These are phyloP conservation scores for Plectosphaerella cucumerina DNA, from an alignment of 2,329 filamentous ascomycete species.

Conservation along the genomic window DNA sequence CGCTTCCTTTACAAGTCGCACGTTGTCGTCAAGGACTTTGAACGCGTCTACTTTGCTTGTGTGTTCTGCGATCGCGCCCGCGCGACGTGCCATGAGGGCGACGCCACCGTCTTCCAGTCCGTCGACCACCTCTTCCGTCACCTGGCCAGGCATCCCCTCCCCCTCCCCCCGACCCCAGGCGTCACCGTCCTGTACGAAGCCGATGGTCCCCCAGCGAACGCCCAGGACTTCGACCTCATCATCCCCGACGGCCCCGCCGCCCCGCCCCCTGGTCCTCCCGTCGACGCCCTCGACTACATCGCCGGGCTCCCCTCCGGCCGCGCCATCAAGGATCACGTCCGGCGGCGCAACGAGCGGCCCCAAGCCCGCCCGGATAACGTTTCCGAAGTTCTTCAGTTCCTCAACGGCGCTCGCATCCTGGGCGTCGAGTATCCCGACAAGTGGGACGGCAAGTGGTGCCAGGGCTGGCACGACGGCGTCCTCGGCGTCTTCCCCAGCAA, in stretches of 20 bases:
- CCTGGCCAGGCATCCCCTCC: conserved; percentile 33
- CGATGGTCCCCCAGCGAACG: conserved; percentile 21
- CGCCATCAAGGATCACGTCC: conserved; percentile 28
- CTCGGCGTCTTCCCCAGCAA: conserved; percentile 23
- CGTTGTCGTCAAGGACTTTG: conserved; percentile 22
- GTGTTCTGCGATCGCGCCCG: conserved; percentile 31
- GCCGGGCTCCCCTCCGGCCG: conserved; percentile 25
- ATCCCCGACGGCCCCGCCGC: conserved; percentile 26
- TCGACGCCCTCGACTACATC: conserved; percentile 18
- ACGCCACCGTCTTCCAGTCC: conserved; percentile 35
- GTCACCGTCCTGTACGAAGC: conserved; percentile 31
- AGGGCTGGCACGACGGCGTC: conserved; percentile 27
- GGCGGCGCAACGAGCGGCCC: conserved; percentile 26
- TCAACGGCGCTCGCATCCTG: conserved; percentile 24
- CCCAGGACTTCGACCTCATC: conserved; percentile 30
- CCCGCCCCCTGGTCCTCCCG: conserved; percentile 13
- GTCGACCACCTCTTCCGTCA: conserved; percentile 33
- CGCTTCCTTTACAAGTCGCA: conserved; percentile 40
- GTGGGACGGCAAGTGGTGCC: conserved; percentile 29
- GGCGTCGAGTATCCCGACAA: conserved; percentile 27
- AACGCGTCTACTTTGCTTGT: conserved; percentile 33
- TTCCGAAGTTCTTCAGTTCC: conserved; percentile 31
- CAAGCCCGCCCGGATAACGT: conserved; percentile 24
- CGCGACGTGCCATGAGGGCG: conserved; percentile 28
- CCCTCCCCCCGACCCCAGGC: conserved; percentile 30